Evolutionary conservation across 2,329 filamentous ascomycete species (phyloP).

Genomic region (Talaromyces sp.): DNA sequence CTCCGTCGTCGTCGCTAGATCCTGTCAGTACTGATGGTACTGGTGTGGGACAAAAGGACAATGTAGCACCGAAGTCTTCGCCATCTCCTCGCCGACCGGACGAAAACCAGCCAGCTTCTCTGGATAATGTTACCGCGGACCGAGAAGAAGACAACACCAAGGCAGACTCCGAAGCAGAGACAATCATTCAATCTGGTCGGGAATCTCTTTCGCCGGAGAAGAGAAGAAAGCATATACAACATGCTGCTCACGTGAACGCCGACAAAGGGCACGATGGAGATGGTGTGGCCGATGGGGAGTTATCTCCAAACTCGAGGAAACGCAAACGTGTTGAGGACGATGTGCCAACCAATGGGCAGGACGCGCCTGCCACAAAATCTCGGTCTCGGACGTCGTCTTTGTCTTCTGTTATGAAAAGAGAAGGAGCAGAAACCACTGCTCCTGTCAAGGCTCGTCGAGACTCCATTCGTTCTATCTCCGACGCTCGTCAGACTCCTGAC

Average conservation of each 20-base stretch:
- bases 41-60: conserved; percentile 24
- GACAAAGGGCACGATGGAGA: conserved; percentile 26
- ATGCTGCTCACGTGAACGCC: conserved; percentile 36
- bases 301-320: conserved; percentile 17
- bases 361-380: conserved; percentile 24
- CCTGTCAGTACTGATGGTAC: conserved; percentile 33
- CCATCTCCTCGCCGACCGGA: conserved; percentile 18
- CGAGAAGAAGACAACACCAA: conserved; percentile 41
- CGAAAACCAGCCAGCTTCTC: conserved; percentile 25
- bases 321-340: conserved; percentile 25
- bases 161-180: conserved; percentile 51
- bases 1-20: conserved; percentile 38
- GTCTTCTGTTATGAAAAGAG: conserved; percentile 37
- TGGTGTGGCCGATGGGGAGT: neutral
- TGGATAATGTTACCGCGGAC: conserved; percentile 30
- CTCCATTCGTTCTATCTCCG: conserved; percentile 23
- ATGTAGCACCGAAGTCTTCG: conserved; percentile 25
- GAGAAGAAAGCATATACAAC: conserved; percentile 43
- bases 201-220: conserved; percentile 49
- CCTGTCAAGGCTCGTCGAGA: conserved; percentile 27
- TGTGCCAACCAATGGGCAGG: conserved; percentile 26
- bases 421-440: conserved; percentile 35
- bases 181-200: conserved; percentile 49
- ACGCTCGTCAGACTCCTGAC: conserved; percentile 21
- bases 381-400: conserved; percentile 28